A percentile compares a stretch with the other conserved stretches of the same genome.
phyloP scores from a whole-genome alignment of 305 asterid species.

The Fraxinus sp. region DNA sequence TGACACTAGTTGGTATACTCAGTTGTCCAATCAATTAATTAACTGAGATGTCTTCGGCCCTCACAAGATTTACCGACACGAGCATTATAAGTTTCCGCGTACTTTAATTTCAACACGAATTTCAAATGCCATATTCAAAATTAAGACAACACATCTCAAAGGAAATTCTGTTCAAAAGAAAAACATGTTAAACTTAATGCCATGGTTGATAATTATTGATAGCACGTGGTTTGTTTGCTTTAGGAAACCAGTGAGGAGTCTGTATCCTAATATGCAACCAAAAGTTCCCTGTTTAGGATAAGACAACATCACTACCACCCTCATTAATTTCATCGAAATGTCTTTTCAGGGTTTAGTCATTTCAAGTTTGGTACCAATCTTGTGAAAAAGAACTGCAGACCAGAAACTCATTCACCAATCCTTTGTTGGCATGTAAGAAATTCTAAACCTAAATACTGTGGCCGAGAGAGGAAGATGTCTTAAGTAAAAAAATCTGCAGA shows the following conservation, averaged over 20 bases:
- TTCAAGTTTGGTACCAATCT: conserved; percentile 24
- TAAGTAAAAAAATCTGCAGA: neutral
- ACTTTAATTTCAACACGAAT: neutral
- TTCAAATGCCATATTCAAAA: neutral
- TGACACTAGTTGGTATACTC: neutral
- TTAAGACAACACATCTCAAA: neutral
- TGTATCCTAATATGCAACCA: neutral
- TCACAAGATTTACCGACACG: neutral
- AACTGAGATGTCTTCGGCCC: neutral
- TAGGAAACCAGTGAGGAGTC: neutral
- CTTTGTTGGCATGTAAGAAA: neutral
- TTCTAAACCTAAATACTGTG: neutral
- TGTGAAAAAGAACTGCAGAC: neutral
- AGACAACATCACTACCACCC: neutral
- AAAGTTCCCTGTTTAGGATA: neutral
- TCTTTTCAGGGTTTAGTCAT: conserved; percentile 19
- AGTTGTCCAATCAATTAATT: neutral
- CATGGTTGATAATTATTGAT: neutral
- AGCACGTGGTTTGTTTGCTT: neutral
- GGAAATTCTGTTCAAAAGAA: neutral
- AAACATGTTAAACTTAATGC: neutral
- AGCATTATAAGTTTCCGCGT: neutral
- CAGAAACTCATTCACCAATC: neutral
- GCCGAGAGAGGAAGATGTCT: neutral
- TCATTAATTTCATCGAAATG: neutral